A percentile compares a stretch with the other conserved stretches of the same genome.
phyloP scores from a whole-genome alignment of 2,329 filamentous ascomycete genomes.

The Phialophora chinensis region DNA sequence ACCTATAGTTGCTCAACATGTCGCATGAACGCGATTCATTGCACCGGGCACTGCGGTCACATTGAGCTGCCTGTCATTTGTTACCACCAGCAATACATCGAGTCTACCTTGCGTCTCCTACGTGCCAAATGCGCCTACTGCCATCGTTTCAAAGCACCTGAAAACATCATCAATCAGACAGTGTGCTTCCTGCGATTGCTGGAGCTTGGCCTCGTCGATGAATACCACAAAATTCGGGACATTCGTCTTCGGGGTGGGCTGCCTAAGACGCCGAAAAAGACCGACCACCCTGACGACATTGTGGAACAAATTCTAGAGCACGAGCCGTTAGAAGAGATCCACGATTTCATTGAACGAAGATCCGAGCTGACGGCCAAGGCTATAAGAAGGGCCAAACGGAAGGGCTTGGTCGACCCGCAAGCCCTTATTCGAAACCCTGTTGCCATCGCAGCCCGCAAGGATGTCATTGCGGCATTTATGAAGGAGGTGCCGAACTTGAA shows the following conservation, averaged over 20 bases:
- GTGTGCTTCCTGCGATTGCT: conserved; percentile 84
- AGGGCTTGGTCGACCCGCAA: conserved; percentile 52
- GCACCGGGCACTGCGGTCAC: conserved; percentile 92
- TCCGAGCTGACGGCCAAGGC: conserved; percentile 74
- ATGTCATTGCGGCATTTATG: conserved; percentile 81
- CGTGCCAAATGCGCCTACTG: conserved; percentile 91
- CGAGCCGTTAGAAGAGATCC: conserved; percentile 56
- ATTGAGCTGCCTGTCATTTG: conserved; percentile 92
- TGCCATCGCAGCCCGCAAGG: conserved; percentile 75
- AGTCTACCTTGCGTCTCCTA: conserved; percentile 83
- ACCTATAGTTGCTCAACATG: conserved; percentile 82
- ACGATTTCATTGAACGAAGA: conserved; percentile 61
- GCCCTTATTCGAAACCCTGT: conserved; percentile 78
- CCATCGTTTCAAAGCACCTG: conserved; percentile 80
- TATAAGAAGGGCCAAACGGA: conserved; percentile 62
- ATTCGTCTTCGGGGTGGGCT: conserved; percentile 50
- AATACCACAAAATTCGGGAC: conserved; percentile 58
- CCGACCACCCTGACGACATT: conserved; percentile 19
- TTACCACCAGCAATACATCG: conserved; percentile 96
- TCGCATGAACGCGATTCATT: conserved; percentile 78
- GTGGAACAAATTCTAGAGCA: conserved; percentile 52
- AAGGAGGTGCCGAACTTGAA: conserved; percentile 71
- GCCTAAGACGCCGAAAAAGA: conserved; percentile 17
- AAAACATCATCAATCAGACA: conserved; percentile 76
- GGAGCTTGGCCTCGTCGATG: conserved; percentile 78